These are phyloP conservation scores for Raddia guianensis DNA, from an alignment of 176 grass and related monocot species.

Conservation along the genomic window DNA sequence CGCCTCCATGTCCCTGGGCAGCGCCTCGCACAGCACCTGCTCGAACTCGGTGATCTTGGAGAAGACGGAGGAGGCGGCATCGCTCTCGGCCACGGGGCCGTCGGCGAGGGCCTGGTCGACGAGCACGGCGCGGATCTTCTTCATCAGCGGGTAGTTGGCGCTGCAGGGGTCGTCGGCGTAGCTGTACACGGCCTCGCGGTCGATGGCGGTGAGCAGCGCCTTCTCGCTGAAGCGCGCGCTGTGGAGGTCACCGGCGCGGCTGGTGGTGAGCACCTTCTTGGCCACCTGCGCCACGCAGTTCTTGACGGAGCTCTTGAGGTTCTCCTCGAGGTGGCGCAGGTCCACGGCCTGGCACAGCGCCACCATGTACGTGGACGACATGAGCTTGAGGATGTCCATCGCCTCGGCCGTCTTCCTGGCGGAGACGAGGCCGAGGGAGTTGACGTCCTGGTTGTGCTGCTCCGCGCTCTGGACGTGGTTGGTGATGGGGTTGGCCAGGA, in stretches of 20 bases:
- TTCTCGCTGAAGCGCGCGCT: conserved; percentile 62
- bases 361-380: conserved; percentile 67
- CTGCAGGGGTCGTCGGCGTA: conserved; percentile 70
- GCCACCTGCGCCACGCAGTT: conserved; percentile 38
- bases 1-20: conserved; percentile 69
- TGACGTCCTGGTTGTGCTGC: conserved; percentile 95
- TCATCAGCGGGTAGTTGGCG: conserved; percentile 51
- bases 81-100: conserved; percentile 47
- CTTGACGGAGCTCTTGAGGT: conserved; percentile 57
- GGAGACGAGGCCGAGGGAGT: conserved; percentile 82
- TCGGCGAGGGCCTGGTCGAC: conserved; percentile 57
- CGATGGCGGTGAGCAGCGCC: conserved; percentile 54
- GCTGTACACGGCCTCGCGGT: conserved; percentile 56
- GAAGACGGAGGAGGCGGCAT: conserved; percentile 50
- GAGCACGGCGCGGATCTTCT: conserved; percentile 73
- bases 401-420: conserved; percentile 82
- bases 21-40: conserved; percentile 38
- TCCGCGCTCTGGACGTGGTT: conserved; percentile 94
- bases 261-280: conserved; percentile 52
- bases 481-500: conserved; percentile 73
- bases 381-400: conserved; percentile 80
- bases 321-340: conserved; percentile 77
- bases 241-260: conserved; percentile 46
- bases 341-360: conserved; percentile 75
- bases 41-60: conserved; percentile 69